Conservation (phyloP, 78 protist species). For the Dictyostelium brefeldianum region DNA sequence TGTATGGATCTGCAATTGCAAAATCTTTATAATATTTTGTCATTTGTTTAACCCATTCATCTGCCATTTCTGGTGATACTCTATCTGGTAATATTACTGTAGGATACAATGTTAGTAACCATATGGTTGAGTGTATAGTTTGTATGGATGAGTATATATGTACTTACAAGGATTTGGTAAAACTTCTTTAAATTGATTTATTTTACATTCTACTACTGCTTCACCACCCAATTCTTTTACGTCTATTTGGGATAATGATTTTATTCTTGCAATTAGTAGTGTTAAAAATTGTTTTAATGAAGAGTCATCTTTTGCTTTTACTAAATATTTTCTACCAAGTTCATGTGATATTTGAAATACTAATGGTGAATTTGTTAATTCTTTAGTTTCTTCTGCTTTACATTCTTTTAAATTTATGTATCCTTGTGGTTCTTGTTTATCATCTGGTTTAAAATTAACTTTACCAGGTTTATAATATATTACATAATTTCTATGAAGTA, state of each 20-base stretch:
- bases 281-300: constrained; percentile 41
- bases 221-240: not conserved
- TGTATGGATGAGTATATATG: no score
- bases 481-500: constrained; percentile 62
- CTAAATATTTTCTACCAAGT: constrained; percentile 21
- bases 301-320: constrained; percentile 53
- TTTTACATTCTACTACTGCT: not conserved
- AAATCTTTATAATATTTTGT: constrained; percentile 20
- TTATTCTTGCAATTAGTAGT: constrained; percentile 15
- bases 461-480: constrained; percentile 69
- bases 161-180: constrained; percentile 53
- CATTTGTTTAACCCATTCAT: constrained; percentile 67
- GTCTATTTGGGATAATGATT: not conserved
- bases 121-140: not conserved
- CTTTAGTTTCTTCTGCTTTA: constrained; percentile 39
- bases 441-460: constrained; percentile 43
- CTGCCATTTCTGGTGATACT: constrained; percentile 64
- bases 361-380: not conserved
- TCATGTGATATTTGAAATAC: constrained; percentile 60
- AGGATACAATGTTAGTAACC: not conserved
- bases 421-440: constrained; percentile 75
- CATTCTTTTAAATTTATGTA: constrained; percentile 70
- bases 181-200: not conserved
- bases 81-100: constrained; percentile 73
- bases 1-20: constrained; percentile 35